Conservation (phyloP, 805 yeast species). For the Millerozyma acaciae region DNA sequence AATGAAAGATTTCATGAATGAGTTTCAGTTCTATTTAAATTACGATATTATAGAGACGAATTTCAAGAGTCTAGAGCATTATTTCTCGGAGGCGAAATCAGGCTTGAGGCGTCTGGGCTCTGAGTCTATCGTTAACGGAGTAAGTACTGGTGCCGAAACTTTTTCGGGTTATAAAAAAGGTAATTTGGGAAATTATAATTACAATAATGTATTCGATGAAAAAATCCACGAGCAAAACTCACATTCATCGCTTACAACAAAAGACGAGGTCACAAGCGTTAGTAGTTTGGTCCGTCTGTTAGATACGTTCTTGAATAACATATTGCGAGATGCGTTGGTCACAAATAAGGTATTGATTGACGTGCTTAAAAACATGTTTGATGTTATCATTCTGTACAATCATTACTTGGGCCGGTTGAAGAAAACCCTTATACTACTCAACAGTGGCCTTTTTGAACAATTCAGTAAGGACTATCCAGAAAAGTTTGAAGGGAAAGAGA, state of each 20-base stretch:
- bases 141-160: background rate
- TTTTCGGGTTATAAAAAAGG: slow-evolving; percentile 3
- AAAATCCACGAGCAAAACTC: slow-evolving; percentile 8
- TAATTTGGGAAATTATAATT: slow-evolving; percentile 8
- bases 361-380: slow-evolving; percentile 42
- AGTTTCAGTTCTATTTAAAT: slow-evolving; percentile 52
- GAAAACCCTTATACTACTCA: slow-evolving; percentile 49
- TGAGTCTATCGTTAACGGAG: slow-evolving; percentile 10
- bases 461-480: slow-evolving; percentile 30
- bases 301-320: slow-evolving; percentile 56
- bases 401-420: slow-evolving; percentile 50
- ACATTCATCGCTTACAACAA: background rate
- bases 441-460: slow-evolving; percentile 42
- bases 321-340: slow-evolving; percentile 62
- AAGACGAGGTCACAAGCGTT: slow-evolving; percentile 10
- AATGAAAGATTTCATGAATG: slow-evolving; percentile 55
- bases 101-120: slow-evolving; percentile 7
- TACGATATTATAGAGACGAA: slow-evolving; percentile 57
- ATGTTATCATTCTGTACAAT: slow-evolving; percentile 45
- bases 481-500: slow-evolving; percentile 35
- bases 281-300: slow-evolving; percentile 22
- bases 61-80: slow-evolving; percentile 40
- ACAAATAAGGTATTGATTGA: slow-evolving; percentile 54
- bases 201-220: slow-evolving; percentile 18
- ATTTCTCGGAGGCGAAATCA: slow-evolving; percentile 11